phyloP scores from a whole-genome alignment of 805 yeast species.

The Debaryomyces hansenii region DNA sequence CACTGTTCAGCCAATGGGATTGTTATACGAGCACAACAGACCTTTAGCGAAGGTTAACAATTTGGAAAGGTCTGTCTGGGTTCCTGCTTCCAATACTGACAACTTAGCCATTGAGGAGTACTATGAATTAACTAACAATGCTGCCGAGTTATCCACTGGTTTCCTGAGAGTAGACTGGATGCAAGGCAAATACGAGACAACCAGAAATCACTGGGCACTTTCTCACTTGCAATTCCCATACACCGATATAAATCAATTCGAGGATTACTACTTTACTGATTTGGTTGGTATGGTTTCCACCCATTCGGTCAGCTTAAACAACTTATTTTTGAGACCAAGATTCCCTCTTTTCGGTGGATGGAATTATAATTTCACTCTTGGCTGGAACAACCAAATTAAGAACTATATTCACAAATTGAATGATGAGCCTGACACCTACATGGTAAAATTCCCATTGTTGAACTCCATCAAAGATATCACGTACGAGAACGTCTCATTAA shows the following conservation, averaged over 20 bases:
- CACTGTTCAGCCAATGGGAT: slow-evolving; percentile 47
- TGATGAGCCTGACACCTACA: slow-evolving; percentile 47
- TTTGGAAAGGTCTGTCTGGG: slow-evolving; percentile 77
- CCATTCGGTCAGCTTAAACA: slow-evolving; percentile 44
- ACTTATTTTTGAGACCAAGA: slow-evolving; percentile 72
- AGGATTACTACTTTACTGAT: slow-evolving; percentile 78
- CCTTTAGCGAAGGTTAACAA: slow-evolving; percentile 64
- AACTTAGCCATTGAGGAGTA: slow-evolving; percentile 77
- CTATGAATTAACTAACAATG: slow-evolving; percentile 76
- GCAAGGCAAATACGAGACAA: slow-evolving; percentile 49
- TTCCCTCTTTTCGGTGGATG: slow-evolving; percentile 96
- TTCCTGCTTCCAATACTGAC: slow-evolving; percentile 77
- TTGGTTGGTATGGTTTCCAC: slow-evolving; percentile 93
- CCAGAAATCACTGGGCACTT: slow-evolving; percentile 58
- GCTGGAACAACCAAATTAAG: slow-evolving; percentile 73
- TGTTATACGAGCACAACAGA: slow-evolving; percentile 61
- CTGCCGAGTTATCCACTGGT: slow-evolving; percentile 65
- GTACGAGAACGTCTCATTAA: slow-evolving; percentile 60
- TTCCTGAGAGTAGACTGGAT: slow-evolving; percentile 82
- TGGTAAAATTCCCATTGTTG: slow-evolving; percentile 68
- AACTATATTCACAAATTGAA: slow-evolving; percentile 48
- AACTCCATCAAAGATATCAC: slow-evolving; percentile 70
- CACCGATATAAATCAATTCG: slow-evolving; percentile 31
- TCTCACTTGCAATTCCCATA: slow-evolving; percentile 60
- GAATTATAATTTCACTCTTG: slow-evolving; percentile 92